Percentiles rank a stretch among this genome's conserved stretches.
Conservation (phyloP, 306 rosid species). For the Vigna angularis region DNA sequence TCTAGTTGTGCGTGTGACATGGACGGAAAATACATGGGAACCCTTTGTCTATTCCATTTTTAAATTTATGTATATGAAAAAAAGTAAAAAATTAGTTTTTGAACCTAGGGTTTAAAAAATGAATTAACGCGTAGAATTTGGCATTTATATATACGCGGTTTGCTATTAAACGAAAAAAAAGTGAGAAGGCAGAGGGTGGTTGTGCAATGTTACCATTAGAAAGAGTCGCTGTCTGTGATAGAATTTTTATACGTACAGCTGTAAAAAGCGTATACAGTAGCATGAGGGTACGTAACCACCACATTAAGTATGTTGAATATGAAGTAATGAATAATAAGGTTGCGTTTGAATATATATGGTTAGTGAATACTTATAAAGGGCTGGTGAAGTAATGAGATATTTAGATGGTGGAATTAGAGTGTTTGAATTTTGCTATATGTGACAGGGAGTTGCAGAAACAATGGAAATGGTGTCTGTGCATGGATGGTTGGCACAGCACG, state of each 20-base stretch:
- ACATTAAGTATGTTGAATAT: neutral
- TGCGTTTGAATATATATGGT: neutral
- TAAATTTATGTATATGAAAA: neutral
- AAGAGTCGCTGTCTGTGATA: neutral
- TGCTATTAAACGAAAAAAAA: neutral
- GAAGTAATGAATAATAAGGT: neutral
- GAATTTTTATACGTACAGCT: neutral
- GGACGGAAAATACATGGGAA: neutral
- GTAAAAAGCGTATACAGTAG: neutral
- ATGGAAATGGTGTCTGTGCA: slow-evolving; percentile 7
- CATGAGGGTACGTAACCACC: neutral
- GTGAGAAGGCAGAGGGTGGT: neutral
- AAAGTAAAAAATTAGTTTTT: neutral
- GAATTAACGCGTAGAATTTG: neutral
- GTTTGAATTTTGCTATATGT: neutral
- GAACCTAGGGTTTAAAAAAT: neutral
- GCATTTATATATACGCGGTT: neutral
- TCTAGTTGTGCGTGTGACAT: neutral
- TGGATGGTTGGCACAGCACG: slow-evolving; percentile 4
- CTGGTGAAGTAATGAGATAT: no score
- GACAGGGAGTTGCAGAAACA: neutral
- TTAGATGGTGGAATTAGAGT: neutral
- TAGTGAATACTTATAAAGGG: neutral
- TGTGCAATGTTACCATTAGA: neutral
- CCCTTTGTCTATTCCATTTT: no score